Base-by-base conservation (phyloP, 306 rosid genomes). In the Cicer yamashitae region DNA sequence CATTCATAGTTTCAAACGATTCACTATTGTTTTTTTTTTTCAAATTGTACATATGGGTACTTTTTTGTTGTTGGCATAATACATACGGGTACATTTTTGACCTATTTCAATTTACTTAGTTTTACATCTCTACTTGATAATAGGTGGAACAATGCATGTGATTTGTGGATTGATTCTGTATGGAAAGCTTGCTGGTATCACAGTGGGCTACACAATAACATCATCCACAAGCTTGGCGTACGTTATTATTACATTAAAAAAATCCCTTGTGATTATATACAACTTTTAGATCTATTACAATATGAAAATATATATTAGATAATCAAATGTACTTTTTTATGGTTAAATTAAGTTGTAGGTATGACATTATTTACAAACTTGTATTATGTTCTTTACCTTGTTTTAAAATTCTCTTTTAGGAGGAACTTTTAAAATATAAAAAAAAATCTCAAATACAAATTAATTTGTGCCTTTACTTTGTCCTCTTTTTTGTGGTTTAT, bases 131-230 rank as follows among this genome's bases (percentile, higher is more conserved):
- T 71, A 47, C 68, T 18, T 79, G 60, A 17, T 34, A 64, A 67
- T 53, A 68, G 91, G 89, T 37, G 89, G 89, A 73, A 65, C 25
- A 17, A 81, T 80, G 91, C 70, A 79, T 18, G 15, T 81, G 17
- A 17, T 73, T 20, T 83, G 88, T 61, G 89, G 89, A 47, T 58
- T 75, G 60, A 18, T 88, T 73, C 74, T 75, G 73, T 83, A 88
- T 60, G 45, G 77, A 13, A 83, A 76, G 39, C 86, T 83, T 4
- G 75, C 87, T 39, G 87, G 87, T 34, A 14, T 76, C 51, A 75
- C 85, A 6, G 85, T 83, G 58, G 85, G 91, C 78, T 81, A 81
- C 65, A 81, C 89, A n/a, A 83, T 85, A 65, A 85, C 89, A 51
- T 76, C 91, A 6, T 65, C 89, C 43, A 76, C 77, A 18, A 81